These are phyloP conservation scores for Arabis alpina DNA, from an alignment of 345 rosid genomes.

Conservation along the genomic window DNA sequence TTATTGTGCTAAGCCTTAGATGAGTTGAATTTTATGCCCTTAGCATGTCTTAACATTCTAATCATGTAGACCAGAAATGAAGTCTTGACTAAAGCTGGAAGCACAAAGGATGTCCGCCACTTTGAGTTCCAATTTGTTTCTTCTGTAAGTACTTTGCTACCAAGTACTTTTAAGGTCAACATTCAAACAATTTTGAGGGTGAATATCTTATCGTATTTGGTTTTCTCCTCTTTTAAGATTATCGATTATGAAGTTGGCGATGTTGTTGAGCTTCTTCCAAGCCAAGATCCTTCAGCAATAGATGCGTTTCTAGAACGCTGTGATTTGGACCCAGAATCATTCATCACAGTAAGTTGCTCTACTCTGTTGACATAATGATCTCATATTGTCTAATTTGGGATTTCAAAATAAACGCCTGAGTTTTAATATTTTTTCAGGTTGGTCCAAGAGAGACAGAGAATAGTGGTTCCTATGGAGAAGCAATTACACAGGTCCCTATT, in stretches of 20 bases:
- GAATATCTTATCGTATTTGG: constrained; percentile 15
- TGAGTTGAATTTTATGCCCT: background rate
- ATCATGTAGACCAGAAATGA: constrained; percentile 60
- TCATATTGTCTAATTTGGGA: constrained; percentile 1
- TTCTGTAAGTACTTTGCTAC: constrained; percentile 57
- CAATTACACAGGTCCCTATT: constrained; percentile 50
- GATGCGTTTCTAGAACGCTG: constrained; percentile 76
- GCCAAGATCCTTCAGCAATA: constrained; percentile 63
- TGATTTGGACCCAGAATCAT: constrained; percentile 76
- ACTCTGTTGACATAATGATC: background rate
- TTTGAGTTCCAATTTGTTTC: constrained; percentile 86
- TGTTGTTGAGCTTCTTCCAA: constrained; percentile 87
- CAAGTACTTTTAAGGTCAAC: constrained; percentile 12
- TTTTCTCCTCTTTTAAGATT: constrained; percentile 49
- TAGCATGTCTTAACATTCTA: constrained; percentile 26
- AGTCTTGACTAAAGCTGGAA: constrained; percentile 58
- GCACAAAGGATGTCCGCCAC: constrained; percentile 86
- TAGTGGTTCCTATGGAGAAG: constrained; percentile 30
- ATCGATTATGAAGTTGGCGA: constrained; percentile 75
- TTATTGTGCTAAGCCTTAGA: constrained; percentile 14
- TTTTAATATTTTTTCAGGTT: constrained; percentile 57
- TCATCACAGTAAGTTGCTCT: constrained; percentile 63
- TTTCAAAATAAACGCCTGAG: constrained; percentile 6
- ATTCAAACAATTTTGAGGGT: constrained; percentile 2
- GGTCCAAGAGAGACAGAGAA: constrained; percentile 52